These are phyloP conservation scores for Paecilomyces variotii DNA, from an alignment of 2,329 filamentous ascomycete species.

Conservation along the genomic window DNA sequence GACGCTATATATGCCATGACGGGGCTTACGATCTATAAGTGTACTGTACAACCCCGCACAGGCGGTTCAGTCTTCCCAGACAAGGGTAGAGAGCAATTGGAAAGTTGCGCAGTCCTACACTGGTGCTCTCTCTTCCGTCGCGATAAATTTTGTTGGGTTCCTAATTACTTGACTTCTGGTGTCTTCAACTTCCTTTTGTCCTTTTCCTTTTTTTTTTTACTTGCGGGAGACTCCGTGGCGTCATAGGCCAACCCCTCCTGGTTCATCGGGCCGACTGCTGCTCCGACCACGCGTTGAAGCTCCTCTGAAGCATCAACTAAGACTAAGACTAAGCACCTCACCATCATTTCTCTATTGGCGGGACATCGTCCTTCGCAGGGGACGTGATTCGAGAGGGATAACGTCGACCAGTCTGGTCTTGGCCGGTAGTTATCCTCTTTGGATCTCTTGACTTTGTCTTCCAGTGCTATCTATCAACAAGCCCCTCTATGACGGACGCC, in stretches of 20 bases:
- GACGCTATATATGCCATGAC: neutral
- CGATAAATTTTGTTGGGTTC: neutral
- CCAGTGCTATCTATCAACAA: constrained; percentile 1
- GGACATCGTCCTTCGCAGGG: neutral
- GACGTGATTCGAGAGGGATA: neutral
- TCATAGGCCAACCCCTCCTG: neutral
- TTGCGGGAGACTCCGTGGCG: neutral
- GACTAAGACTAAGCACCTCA: neutral
- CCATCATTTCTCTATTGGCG: neutral
- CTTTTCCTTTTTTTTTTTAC: neutral
- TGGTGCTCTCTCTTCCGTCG: neutral
- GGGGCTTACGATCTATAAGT: neutral
- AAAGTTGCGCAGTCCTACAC: neutral
- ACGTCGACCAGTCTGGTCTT: neutral
- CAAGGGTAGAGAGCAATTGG: neutral
- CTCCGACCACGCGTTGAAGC: neutral
- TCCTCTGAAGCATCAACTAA: neutral
- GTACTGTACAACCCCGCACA: neutral
- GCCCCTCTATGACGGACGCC: constrained; percentile 25
- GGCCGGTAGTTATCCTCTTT: neutral
- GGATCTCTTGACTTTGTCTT: neutral
- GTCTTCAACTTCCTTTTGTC: neutral
- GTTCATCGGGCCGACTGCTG: neutral
- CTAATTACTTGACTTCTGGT: neutral
- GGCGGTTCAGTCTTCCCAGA: neutral